Conservation (phyloP, 306 rosid species). For the Medicago lupulina region DNA sequence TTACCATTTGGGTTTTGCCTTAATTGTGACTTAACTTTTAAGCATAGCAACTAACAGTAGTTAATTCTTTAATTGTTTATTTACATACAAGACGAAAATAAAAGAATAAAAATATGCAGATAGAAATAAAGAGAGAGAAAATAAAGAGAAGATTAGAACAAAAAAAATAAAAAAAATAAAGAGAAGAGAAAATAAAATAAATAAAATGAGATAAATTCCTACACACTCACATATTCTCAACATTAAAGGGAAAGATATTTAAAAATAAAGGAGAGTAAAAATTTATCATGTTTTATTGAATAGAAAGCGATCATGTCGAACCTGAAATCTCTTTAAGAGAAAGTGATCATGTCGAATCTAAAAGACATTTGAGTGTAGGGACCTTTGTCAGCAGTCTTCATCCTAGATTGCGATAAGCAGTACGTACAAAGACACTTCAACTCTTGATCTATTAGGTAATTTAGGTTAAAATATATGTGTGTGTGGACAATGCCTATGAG, state of each 20-base stretch:
- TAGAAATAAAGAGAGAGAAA: not conserved
- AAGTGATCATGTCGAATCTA: no score
- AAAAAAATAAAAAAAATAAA: not conserved
- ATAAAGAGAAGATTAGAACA: no score
- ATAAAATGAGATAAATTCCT: not conserved
- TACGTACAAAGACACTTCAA: no score
- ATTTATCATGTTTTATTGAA: not conserved
- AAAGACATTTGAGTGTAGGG: no score
- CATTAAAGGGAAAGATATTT: not conserved
- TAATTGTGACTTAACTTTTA: slow-evolving; percentile 5
- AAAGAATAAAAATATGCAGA: not conserved
- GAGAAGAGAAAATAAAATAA: not conserved
- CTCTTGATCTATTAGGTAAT: no score
- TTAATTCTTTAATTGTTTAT: not conserved
- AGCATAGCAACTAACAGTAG: not conserved
- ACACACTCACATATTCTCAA: not conserved
- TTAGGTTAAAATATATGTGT: no score
- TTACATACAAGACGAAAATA: not conserved
- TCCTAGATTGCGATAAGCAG: no score
- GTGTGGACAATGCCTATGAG: no score
- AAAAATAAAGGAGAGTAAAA: not conserved
- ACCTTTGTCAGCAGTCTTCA: no score
- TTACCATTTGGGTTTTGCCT: slow-evolving; percentile 21
- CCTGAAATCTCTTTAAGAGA: not conserved
- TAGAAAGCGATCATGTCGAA: not conserved